Base-by-base conservation (phyloP, 2,329 filamentous ascomycete genomes). In the Metarhizium robertsii region DNA sequence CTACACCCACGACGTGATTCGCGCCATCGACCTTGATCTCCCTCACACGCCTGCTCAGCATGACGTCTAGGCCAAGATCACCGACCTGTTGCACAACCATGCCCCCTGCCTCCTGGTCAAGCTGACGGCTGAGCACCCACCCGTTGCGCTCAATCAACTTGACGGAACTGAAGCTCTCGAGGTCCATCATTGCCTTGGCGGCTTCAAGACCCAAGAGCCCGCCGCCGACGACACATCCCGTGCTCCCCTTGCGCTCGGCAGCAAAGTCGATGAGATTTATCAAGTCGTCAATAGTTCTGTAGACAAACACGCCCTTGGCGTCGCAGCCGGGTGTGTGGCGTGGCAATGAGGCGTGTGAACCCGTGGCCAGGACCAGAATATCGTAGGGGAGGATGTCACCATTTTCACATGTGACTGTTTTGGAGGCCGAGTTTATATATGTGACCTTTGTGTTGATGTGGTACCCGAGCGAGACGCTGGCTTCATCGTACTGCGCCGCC, bases 161-260 rank as follows among this genome's bases (percentile, higher is more conserved):
- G 53, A 96, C 87, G 56, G 83, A 81, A 13, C 79, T 76, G 65
- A 87, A 95, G 53, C 84, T 81, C 62, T 88, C 79, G 8, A 96
- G 74, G 65, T 95, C 90, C 75, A 92, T 86, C 88, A 96, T 91
- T 2, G 91, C 91, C 64, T 95, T 94, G 38, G 90, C 91, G 2
- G 91, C 91, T 72, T 96, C 91, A 0, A 96, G 79, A 0, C 91
- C 91, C 0, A 96, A 77, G 29, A 96, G 71, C 1, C 91, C 91
- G 53, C 91, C 91, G 29, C 91, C 91, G 3, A 96, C 88, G 0
- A 94, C 90, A 4, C 84, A 80, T 0, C 88, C 90, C 2, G 80
- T 80, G 2, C 84, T 83, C 4, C 83, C 88, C 61, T 84, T 87
- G 54, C 83, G 81, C 11, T 76, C 74, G 1, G 81, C 77, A 0